Percentiles rank a stretch among this genome's conserved stretches.
Conservation (phyloP, 768 basidiomycete species). For the Auricularia cornea region DNA sequence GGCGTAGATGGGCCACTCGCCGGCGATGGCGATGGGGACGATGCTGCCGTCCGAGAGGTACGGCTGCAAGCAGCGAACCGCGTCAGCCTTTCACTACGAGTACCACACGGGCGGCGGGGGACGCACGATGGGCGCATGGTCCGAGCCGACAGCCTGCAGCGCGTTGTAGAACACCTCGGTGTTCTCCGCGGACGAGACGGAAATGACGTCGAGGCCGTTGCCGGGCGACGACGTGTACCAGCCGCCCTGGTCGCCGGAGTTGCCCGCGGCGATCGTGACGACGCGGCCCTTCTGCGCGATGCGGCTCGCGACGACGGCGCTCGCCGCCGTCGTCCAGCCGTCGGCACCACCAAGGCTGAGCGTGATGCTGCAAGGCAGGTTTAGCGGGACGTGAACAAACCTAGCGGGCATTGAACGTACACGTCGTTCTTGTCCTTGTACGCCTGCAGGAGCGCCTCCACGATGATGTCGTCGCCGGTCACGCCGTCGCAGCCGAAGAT, state of each 20-base stretch:
- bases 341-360: conserved; percentile 24
- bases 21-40: conserved; percentile 17
- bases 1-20: conserved; percentile 26
- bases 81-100: no score
- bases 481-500: conserved; percentile 25
- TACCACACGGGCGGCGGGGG: not conserved
- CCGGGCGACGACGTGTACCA: conserved; percentile 27
- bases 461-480: conserved; percentile 15
- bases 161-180: not conserved
- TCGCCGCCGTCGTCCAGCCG: conserved; percentile 25
- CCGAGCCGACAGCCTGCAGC: conserved; percentile 10
- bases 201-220: conserved; percentile 21
- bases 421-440: conserved; percentile 24
- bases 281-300: conserved; percentile 23
- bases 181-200: conserved; percentile 19
- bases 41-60: conserved; percentile 3
- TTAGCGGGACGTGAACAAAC: no score
- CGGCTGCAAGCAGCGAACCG: no score
- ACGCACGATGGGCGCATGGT: not conserved
- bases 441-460: conserved; percentile 7
- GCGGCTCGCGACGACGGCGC: conserved; percentile 23
- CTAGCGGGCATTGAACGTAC: no score
- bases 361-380: conserved; percentile 15
- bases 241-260: conserved; percentile 23
- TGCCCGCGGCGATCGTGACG: conserved; percentile 26